Evolutionary conservation across 2,329 filamentous ascomycete species (phyloP).

Genomic region (Tolypocladium amazonense): DNA sequence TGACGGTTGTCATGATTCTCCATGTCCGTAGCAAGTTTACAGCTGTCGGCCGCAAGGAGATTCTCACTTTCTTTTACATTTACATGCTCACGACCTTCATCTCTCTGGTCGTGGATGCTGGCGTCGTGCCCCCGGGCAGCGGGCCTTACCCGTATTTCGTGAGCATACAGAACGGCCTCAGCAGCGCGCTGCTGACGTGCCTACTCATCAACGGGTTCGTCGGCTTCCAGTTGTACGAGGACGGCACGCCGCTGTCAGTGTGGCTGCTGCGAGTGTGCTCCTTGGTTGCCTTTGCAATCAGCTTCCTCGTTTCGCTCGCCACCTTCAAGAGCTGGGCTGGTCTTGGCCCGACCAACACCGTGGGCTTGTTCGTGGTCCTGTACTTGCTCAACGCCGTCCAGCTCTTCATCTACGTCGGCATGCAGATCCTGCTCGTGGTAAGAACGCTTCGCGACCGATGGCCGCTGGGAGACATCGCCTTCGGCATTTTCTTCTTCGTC

Average conservation of each 20-base stretch:
- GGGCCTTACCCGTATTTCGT: slow-evolving; percentile 83
- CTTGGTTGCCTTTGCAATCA: slow-evolving; percentile 71
- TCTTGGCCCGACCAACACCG: slow-evolving; percentile 71
- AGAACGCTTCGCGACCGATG: slow-evolving; percentile 91
- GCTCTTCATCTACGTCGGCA: slow-evolving; percentile 71
- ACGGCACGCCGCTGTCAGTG: slow-evolving; percentile 84
- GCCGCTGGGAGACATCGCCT: slow-evolving; percentile 85
- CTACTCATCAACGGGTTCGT: slow-evolving; percentile 96
- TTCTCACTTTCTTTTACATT: slow-evolving; percentile 90
- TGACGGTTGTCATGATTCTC: slow-evolving; percentile 96
- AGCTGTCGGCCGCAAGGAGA: slow-evolving; percentile 69
- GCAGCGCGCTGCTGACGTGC: slow-evolving; percentile 78
- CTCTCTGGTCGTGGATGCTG: slow-evolving; percentile 84
- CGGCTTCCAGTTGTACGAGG: slow-evolving; percentile 96
- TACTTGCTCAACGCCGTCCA: slow-evolving; percentile 87
- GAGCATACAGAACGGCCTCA: slow-evolving; percentile 73
- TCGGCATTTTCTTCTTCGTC: slow-evolving; percentile 85
- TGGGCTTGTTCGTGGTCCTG: slow-evolving; percentile 82
- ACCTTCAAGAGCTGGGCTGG: slow-evolving; percentile 92
- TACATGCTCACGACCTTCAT: slow-evolving; percentile 85
- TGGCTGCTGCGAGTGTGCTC: slow-evolving; percentile 83
- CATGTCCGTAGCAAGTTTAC: slow-evolving; percentile 97
- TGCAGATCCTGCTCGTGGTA: slow-evolving; percentile 81
- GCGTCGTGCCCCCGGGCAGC: slow-evolving; percentile 77
- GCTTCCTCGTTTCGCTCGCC: slow-evolving; percentile 75